These are phyloP conservation scores for Epichloe gansuensis DNA, from an alignment of 2,329 filamentous ascomycete genomes.

Conservation along the genomic window DNA sequence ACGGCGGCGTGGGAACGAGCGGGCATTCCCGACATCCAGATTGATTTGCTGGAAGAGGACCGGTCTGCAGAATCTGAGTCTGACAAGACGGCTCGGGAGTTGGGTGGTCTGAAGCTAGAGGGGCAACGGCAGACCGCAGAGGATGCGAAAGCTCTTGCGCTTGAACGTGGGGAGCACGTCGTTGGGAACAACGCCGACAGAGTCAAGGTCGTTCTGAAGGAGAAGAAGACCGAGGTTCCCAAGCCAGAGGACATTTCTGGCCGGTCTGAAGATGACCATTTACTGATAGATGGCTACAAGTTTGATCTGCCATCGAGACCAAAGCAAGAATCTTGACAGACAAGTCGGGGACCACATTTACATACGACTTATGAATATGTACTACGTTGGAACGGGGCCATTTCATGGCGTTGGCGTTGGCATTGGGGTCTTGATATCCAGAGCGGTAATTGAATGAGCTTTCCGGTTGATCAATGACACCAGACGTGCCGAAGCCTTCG, in stretches of 20 bases:
- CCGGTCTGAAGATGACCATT: conserved; percentile 27
- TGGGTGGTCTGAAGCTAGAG: conserved; percentile 32
- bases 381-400: neutral
- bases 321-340: neutral
- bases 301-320: conserved; percentile 19
- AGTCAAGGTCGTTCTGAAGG: conserved; percentile 38
- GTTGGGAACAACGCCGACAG: conserved; percentile 14
- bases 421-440: neutral
- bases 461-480: too few relatives aligned
- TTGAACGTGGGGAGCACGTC: conserved; percentile 33
- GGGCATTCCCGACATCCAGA: conserved; percentile 40
- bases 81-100: conserved; percentile 23
- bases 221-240: conserved; percentile 29
- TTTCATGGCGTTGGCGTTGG: neutral
- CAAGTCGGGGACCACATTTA: neutral
- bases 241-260: conserved; percentile 11
- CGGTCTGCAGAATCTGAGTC: conserved; percentile 34
- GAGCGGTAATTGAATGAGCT: too few relatives aligned
- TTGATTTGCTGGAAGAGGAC: conserved; percentile 58
- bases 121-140: conserved; percentile 28
- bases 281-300: conserved; percentile 40
- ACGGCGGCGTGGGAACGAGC: conserved; percentile 75
- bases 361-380: neutral
- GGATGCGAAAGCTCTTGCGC: conserved; percentile 32
- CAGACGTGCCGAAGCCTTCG: too few relatives aligned